Evolutionary conservation across 306 rosid genomes (phyloP).

Genomic region (Medicago arabica): DNA sequence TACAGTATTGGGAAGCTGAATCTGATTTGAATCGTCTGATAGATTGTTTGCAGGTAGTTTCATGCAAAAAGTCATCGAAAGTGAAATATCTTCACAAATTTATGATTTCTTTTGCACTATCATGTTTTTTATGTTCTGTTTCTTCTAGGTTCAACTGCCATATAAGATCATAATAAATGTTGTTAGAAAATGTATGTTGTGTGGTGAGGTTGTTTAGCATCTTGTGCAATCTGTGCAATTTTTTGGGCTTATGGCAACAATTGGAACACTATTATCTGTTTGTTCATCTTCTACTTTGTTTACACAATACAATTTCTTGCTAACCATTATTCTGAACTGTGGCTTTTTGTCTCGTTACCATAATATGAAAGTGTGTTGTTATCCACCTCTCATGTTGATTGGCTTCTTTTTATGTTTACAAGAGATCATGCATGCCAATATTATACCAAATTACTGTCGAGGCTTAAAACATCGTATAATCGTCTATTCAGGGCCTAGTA

Average conservation of each 20-base stretch:
- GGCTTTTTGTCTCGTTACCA: no score
- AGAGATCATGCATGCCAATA: no score
- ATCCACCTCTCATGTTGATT: no score
- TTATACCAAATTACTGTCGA: no score
- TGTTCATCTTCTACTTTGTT: conserved; percentile 1
- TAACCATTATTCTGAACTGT: neutral
- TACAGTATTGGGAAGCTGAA: neutral
- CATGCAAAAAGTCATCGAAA: neutral
- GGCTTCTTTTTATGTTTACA: no score
- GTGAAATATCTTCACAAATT: conserved; percentile 21
- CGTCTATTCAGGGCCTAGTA: no score
- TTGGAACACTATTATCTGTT: neutral
- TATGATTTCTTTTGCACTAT: conserved; percentile 9
- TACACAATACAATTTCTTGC: conserved; percentile 5
- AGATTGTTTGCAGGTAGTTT: conserved; percentile 15
- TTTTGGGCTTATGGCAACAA: neutral
- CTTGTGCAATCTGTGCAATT: neutral
- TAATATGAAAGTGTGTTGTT: no score
- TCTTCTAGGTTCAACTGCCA: neutral
- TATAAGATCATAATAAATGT: neutral
- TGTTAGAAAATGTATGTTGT: neutral
- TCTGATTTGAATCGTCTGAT: conserved; percentile 7
- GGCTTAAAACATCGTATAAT: no score
- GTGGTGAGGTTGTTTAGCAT: conserved; percentile 13
- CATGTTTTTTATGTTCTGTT: neutral